Base-by-base conservation (phyloP, 2,329 filamentous ascomycete species). In the Sporothrix variecibatus region DNA sequence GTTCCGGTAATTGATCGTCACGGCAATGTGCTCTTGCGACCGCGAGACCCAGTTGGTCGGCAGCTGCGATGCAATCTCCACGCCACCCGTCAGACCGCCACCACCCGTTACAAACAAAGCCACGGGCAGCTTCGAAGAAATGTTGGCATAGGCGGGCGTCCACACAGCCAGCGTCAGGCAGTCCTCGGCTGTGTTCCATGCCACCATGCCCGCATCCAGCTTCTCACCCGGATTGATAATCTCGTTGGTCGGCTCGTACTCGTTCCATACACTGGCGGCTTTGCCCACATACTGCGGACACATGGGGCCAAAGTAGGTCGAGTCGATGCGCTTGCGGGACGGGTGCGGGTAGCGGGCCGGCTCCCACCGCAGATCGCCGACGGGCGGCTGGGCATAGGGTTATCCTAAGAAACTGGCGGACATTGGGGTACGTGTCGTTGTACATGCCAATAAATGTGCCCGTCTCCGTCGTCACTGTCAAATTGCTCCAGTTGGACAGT, bases 301-400 rank as follows among this genome's bases (percentile, higher is more conserved):
- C 15, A 43, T 40, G 60, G 60, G 58, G 12, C 58, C 58, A 62
- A 62, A 62, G 31, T 62, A 62, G 58, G 58, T 62, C 26, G 58
- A 62, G 31, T 62, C 58, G 15, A 62, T 62, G 9, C 58, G 26
- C 58, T 62, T 62, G 31, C 60, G 31, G 28, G 60, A 65, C 31
- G 34, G 60, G 34, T 65, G 34, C 5, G 60, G 34, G 60, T 65
- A 65, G 7, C 34, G 31, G 11, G 60, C 34, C 9, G 60, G 34
- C 34, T 40, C 34, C 60, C 60, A 76, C 1, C 88, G 84, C 60
- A 89, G 82, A 73, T 84, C 78, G 20, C 75, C 65, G 23, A 78
- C 72, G 64, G 75, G 75, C 46, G 75, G 69, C 77, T 87, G 85
- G 2, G 88, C 88, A 77, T 86, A 90, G 0, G 88, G 88, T n/a